Evolutionary conservation across 1,284 basidiomycete species (phyloP).

Genomic region (Ceratorhiza oryzae-sativae): DNA sequence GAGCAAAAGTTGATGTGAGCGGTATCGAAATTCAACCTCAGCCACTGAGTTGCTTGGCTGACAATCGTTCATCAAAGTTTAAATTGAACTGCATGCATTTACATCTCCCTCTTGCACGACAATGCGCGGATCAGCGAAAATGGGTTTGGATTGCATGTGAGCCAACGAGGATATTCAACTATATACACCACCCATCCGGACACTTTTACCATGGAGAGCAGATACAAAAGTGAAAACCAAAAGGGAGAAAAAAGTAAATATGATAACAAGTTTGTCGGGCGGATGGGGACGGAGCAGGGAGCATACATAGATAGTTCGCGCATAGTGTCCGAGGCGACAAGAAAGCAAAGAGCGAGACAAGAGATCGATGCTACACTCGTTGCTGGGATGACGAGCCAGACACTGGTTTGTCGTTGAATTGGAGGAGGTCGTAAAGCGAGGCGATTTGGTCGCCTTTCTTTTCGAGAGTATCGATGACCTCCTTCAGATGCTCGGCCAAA

Average conservation of each 20-base stretch:
- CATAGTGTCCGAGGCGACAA: background rate
- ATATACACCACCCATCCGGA: conserved; percentile 3
- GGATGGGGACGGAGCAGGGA: no score
- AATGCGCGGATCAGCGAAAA: background rate
- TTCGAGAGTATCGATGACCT: conserved; percentile 89
- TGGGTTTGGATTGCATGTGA: background rate
- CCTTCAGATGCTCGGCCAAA: conserved; percentile 82
- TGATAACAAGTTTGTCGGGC: background rate
- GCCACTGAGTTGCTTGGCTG: no score
- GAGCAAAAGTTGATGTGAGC: no score
- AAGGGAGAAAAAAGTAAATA: background rate
- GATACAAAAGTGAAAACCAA: background rate
- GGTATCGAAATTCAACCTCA: no score
- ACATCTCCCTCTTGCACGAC: no score
- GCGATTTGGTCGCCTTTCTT: conserved; percentile 92
- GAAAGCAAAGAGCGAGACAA: background rate
- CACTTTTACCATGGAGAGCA: background rate
- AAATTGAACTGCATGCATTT: no score
- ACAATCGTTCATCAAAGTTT: no score
- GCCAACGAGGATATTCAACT: background rate
- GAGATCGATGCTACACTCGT: conserved; percentile 2
- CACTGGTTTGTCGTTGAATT: conserved; percentile 64
- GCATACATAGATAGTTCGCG: no score
- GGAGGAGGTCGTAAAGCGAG: conserved; percentile 78
- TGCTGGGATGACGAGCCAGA: conserved; percentile 17